Percentiles rank a stretch among this genome's conserved stretches.
phyloP scores from a whole-genome alignment of 83 land plant species.

The Isoetes engelmannii region DNA sequence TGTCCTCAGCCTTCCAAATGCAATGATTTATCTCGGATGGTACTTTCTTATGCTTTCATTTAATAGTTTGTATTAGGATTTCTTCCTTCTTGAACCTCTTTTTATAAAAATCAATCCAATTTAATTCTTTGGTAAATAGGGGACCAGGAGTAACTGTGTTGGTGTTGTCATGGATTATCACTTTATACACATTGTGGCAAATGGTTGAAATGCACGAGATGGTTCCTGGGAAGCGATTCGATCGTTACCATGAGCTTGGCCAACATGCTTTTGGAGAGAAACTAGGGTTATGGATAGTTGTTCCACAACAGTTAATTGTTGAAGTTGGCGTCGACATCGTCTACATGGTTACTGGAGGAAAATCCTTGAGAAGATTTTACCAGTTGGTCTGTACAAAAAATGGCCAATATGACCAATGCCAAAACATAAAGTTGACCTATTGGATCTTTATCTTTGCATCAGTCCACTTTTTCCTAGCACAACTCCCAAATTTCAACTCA shows the following conservation, averaged over 20 bases:
- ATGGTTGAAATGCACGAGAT: slow-evolving; percentile 39
- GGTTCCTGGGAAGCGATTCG: slow-evolving; percentile 62
- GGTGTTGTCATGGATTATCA: slow-evolving; percentile 26
- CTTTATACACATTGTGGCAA: slow-evolving; percentile 32
- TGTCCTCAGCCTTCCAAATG: slow-evolving; percentile 21
- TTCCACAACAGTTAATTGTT: slow-evolving; percentile 78
- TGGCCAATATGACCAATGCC: slow-evolving; percentile 18
- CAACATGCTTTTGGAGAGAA: slow-evolving; percentile 61
- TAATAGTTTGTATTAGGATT: no score
- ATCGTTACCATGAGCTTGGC: slow-evolving; percentile 79
- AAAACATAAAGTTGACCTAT: slow-evolving; percentile 34
- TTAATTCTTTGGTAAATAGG: slow-evolving; percentile 5
- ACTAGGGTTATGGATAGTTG: slow-evolving; percentile 66
- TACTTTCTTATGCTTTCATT: not conserved
- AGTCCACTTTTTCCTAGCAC: slow-evolving; percentile 66
- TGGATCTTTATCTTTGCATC: slow-evolving; percentile 71
- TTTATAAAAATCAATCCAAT: no score
- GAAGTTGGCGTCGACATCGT: slow-evolving; percentile 70
- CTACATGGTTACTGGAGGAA: slow-evolving; percentile 84
- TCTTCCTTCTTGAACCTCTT: no score
- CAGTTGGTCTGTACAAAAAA: slow-evolving; percentile 34
- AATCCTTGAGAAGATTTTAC: slow-evolving; percentile 62
- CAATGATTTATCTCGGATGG: slow-evolving; percentile 27
- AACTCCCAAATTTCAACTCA: slow-evolving; percentile 72
- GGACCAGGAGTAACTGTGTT: slow-evolving; percentile 21